phyloP scores from a whole-genome alignment of 192 early-diverging fungal species.

The Phlyctochytrium arcticum region DNA sequence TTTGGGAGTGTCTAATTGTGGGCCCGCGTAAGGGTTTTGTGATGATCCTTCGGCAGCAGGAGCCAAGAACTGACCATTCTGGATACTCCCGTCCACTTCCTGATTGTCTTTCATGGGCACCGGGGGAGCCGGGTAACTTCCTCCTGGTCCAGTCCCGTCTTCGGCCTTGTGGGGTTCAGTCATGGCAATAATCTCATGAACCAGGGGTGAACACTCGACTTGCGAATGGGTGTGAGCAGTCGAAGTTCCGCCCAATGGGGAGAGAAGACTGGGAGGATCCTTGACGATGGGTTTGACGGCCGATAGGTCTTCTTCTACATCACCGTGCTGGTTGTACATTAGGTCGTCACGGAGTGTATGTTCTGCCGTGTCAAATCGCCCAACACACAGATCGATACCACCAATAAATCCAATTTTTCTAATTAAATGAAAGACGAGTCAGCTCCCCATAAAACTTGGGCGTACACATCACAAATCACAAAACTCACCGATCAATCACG shows the following conservation, averaged over 20 bases:
- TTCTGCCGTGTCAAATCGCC: conserved; percentile 77
- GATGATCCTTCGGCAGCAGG: background rate
- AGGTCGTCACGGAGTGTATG: conserved; percentile 73
- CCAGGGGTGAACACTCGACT: background rate
- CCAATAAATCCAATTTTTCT: conserved; percentile 75
- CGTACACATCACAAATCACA: background rate
- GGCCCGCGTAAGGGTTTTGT: no score
- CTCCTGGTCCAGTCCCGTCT: background rate
- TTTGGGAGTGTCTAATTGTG: no score
- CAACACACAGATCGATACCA: conserved; percentile 82
- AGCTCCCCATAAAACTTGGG: background rate
- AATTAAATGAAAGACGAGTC: background rate
- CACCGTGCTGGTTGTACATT: conserved; percentile 30
- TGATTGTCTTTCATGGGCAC: background rate
- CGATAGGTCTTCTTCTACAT: background rate
- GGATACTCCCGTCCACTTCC: background rate
- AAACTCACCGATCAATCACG: conserved; percentile 58
- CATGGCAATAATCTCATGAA: background rate
- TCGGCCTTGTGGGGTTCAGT: background rate
- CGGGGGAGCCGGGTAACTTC: no score
- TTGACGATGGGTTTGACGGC: background rate
- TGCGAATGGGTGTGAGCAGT: background rate
- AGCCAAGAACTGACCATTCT: no score
- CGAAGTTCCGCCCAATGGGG: background rate
- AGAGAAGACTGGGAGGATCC: no score